Conservation (phyloP, 164 flowering plant genomes). For the Pachysandra terminalis region DNA sequence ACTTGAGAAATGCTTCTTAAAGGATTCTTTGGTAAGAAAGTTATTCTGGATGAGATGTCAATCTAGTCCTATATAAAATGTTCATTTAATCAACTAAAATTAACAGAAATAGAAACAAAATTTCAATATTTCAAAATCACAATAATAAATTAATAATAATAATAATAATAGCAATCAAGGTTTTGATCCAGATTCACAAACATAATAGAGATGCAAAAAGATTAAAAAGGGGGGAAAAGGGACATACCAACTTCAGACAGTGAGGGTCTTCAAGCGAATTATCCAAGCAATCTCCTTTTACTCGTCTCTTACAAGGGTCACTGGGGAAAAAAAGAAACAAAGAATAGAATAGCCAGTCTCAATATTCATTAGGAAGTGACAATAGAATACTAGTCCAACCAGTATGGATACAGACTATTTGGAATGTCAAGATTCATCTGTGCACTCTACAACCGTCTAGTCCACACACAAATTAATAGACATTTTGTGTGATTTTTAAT, state of each 20-base stretch:
- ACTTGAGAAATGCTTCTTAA: neutral
- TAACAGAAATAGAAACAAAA: neutral
- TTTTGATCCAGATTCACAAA: constrained; percentile 6
- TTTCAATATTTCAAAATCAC: neutral
- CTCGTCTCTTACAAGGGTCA: constrained; percentile 28
- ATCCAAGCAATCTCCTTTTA: constrained; percentile 17
- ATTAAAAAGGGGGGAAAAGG: neutral
- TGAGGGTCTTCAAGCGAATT: constrained; percentile 21
- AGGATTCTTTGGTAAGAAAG: too few relatives aligned
- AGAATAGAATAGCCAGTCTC: neutral
- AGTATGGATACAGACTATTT: too few relatives aligned
- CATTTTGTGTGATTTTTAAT: too few relatives aligned
- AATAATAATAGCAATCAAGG: constrained; percentile 2
- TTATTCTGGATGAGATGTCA: neutral
- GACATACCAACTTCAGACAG: constrained; percentile 29
- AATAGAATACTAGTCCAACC: neutral
- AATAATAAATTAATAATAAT: neutral
- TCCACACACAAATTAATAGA: too few relatives aligned
- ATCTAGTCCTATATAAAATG: too few relatives aligned
- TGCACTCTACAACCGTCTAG: too few relatives aligned
- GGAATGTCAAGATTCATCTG: too few relatives aligned
- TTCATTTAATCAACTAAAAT: neutral
- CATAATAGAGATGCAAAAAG: neutral
- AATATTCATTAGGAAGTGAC: neutral
- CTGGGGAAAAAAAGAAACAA: constrained; percentile 22